Conservation (phyloP, 2,329 filamentous ascomycete species). For the Xylariales sp. region DNA sequence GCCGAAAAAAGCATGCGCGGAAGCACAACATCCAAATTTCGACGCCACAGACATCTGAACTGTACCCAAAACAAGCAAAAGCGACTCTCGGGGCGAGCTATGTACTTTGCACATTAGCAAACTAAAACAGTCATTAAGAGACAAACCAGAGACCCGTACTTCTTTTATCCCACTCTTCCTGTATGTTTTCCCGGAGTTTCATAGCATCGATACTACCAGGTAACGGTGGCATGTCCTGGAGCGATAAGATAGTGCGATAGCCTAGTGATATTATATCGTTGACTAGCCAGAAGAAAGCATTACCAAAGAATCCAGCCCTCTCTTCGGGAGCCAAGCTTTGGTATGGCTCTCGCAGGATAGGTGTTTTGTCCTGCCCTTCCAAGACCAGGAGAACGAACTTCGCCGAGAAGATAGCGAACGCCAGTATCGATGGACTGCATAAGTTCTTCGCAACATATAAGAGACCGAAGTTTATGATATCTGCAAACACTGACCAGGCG, state of each 20-base stretch:
- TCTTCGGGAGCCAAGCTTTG: background rate
- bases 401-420: background rate
- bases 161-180: background rate
- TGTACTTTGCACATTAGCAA: background rate
- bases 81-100: too few relatives aligned
- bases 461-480: background rate
- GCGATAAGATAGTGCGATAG: background rate
- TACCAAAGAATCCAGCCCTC: background rate
- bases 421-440: background rate
- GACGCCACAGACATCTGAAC: background rate
- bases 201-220: background rate
- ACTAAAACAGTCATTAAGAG: background rate
- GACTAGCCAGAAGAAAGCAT: background rate
- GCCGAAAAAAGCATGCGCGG: background rate
- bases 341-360: constrained; percentile 1
- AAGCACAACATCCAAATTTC: background rate
- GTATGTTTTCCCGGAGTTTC: background rate
- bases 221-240: background rate
- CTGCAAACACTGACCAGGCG: background rate
- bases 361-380: background rate
- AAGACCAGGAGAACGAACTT: background rate
- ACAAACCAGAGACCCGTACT: background rate
- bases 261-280: background rate
- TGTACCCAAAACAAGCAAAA: background rate
- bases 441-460: background rate